Conservation (phyloP, 208 protist species). For the Porcisia deanei region DNA sequence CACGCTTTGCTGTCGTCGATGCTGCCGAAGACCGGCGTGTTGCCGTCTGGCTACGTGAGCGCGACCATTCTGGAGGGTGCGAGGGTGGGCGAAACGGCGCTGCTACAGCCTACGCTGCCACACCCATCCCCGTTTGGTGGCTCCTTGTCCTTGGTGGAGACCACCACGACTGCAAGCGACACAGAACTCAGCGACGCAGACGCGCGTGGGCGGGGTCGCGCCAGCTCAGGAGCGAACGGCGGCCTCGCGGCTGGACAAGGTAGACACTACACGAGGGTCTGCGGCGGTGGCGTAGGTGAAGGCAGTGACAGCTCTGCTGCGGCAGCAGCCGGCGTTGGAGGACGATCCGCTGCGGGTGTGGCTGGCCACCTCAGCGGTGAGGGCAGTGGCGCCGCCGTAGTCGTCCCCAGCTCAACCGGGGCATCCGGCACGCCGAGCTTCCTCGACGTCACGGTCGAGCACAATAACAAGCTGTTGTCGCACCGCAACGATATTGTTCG, state of each 20-base stretch:
- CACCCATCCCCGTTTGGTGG: conserved; percentile 5
- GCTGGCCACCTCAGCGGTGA: neutral
- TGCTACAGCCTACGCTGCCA: conserved; percentile 17
- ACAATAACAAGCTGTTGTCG: conserved; percentile 75
- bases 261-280: neutral
- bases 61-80: conserved; percentile 23
- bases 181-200: conserved; percentile 16
- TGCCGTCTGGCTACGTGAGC: conserved; percentile 35
- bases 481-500: conserved; percentile 70
- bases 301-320: conserved; percentile 3
- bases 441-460: conserved; percentile 15
- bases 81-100: conserved; percentile 6
- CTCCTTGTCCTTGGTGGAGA: neutral
- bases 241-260: neutral
- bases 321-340: neutral
- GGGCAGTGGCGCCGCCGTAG: neutral
- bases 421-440: neutral
- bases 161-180: conserved; percentile 17
- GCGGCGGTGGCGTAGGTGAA: neutral
- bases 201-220: neutral
- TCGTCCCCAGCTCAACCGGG: neutral
- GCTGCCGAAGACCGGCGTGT: conserved; percentile 15
- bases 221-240: neutral
- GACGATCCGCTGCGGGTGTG: neutral
- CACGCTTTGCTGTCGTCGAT: neutral